Evolutionary conservation across 345 rosid species (phyloP).

Genomic region (Linum lewisii): DNA sequence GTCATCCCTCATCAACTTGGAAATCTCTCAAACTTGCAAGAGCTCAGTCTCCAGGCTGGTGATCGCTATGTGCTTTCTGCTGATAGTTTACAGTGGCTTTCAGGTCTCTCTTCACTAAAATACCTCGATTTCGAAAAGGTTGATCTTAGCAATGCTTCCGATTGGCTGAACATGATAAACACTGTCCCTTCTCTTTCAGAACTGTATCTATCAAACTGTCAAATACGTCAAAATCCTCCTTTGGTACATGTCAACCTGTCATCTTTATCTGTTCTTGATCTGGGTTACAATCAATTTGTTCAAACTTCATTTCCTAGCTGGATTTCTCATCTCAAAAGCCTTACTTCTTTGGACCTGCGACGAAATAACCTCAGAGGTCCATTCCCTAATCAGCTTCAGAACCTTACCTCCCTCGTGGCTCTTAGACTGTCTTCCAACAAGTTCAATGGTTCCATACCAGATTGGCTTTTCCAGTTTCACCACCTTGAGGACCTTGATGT

Average conservation of each 20-base stretch:
- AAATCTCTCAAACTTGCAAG: conserved; percentile 20
- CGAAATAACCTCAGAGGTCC: neutral
- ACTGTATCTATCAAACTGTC: conserved; percentile 1
- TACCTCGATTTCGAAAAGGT: conserved; percentile 12
- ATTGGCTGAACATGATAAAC: conserved; percentile 10
- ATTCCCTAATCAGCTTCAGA: neutral
- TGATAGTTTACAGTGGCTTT: conserved; percentile 22
- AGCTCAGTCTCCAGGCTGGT: conserved; percentile 6
- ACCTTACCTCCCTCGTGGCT: neutral
- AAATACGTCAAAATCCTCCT: neutral
- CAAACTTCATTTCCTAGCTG: conserved; percentile 8
- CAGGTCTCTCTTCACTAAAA: conserved; percentile 11
- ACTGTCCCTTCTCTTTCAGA: conserved; percentile 15
- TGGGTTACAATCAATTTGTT: neutral
- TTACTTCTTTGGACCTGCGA: conserved; percentile 13
- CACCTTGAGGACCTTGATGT: neutral
- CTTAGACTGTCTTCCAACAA: neutral
- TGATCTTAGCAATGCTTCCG: conserved; percentile 4
- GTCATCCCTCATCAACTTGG: conserved; percentile 17
- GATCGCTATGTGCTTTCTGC: neutral
- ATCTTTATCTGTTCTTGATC: conserved; percentile 19
- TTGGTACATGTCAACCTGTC: conserved; percentile 8
- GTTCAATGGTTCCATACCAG: conserved; percentile 15
- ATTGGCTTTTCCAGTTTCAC: conserved; percentile 12
- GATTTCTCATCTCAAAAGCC: conserved; percentile 11